Evolutionary conservation across 352 stramenopile genomes (phyloP).

Genomic region (Globisporangium camurandrum): DNA sequence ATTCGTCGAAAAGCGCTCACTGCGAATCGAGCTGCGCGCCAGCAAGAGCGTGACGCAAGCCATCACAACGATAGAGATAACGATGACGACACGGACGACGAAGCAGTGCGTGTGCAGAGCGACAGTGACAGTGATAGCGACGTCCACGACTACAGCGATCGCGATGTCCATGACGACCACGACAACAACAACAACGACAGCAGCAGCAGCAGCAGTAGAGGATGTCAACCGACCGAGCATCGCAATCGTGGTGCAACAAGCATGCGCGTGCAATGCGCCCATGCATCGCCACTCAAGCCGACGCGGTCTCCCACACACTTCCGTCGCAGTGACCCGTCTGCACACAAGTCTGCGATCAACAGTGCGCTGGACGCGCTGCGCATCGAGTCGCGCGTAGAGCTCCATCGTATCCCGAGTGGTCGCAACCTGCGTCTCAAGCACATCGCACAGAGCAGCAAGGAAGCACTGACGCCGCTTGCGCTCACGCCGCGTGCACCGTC

Average conservation of each 20-base stretch:
- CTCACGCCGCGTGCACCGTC: constrained; percentile 39
- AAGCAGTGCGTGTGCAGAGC: too few species aligned
- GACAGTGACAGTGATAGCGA: not conserved
- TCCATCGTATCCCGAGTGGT: constrained; percentile 45
- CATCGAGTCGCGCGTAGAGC: constrained; percentile 19
- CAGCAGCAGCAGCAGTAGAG: not conserved
- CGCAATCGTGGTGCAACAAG: not conserved
- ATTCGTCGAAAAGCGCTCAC: constrained; percentile 13
- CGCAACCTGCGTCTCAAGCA: constrained; percentile 42
- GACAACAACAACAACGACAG: constrained; percentile 1
- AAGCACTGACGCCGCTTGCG: constrained; percentile 25
- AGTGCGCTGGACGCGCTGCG: constrained; percentile 3
- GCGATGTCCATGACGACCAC: not conserved
- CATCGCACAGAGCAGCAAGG: constrained; percentile 23
- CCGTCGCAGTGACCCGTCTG: too few species aligned
- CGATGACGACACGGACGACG: too few species aligned
- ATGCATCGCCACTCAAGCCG: not conserved
- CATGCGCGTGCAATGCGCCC: not conserved
- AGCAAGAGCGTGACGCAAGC: not conserved
- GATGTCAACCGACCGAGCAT: too few species aligned
- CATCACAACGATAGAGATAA: not conserved
- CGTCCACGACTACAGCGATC: not conserved
- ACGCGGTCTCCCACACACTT: not conserved
- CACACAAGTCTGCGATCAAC: not conserved
- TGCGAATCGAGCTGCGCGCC: not conserved